Conservation (phyloP, 1,284 basidiomycete genomes). For the Moesziomyces antarcticus region DNA sequence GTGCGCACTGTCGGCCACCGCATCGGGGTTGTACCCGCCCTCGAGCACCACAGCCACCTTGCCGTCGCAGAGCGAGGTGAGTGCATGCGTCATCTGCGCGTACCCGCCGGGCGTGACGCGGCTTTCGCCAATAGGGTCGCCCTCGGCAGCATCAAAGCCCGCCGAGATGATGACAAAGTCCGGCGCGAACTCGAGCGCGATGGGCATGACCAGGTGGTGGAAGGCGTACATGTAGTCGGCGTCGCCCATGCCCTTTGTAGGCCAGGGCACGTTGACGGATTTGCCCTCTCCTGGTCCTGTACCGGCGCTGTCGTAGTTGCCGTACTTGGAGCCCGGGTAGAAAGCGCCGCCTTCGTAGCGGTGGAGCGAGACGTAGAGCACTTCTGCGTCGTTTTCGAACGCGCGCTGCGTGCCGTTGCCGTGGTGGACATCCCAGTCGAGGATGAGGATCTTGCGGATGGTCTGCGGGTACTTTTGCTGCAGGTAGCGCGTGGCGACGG, state of each 20-base stretch:
- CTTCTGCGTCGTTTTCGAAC: conserved; percentile 88
- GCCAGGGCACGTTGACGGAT: conserved; percentile 97
- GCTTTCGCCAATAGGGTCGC: conserved; percentile 90
- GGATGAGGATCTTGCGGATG: conserved; percentile 79
- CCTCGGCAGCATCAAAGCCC: conserved; percentile 94
- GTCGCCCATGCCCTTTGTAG: conserved; percentile 85
- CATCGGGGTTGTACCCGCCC: conserved; percentile 95
- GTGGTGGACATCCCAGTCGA: conserved; percentile 99
- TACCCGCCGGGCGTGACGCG: conserved; percentile 92
- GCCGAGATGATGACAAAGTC: conserved; percentile 97
- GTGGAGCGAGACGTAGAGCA: conserved; percentile 96
- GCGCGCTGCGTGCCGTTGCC: conserved; percentile 97
- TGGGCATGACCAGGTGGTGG: conserved; percentile 94
- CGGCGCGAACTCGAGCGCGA: conserved; percentile 93
- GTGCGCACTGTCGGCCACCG: conserved; percentile 85
- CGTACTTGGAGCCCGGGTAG: conserved; percentile 92
- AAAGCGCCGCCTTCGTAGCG: conserved; percentile 84
- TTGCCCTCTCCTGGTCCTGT: conserved; percentile 79
- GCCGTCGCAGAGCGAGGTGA: conserved; percentile 87
- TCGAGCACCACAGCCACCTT: conserved; percentile 92
- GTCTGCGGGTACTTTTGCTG: conserved; percentile 74
- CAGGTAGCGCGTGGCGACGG: conserved; percentile 77
- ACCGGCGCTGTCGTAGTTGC: conserved; percentile 85
- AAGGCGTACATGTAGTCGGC: conserved; percentile 97
- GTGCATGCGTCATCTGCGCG: conserved; percentile 98